phyloP scores from a whole-genome alignment of 2,329 filamentous ascomycete species.

The Hymenoscyphus linearis region DNA sequence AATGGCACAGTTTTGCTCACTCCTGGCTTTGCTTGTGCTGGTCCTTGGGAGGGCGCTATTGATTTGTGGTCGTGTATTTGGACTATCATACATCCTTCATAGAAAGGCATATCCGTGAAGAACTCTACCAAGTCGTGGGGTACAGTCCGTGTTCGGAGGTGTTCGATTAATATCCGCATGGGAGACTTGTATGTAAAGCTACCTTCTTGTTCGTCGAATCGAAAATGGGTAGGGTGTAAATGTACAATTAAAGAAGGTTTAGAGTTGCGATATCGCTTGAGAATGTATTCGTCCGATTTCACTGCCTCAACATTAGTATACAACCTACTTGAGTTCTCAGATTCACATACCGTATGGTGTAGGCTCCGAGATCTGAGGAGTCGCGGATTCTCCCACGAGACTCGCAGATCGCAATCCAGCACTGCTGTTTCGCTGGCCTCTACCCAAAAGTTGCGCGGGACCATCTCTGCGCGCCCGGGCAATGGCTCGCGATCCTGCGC shows the following conservation, averaged over 20 bases:
- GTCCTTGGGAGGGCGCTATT: slow-evolving; percentile 54
- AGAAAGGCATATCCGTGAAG: slow-evolving; percentile 73
- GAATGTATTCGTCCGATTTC: slow-evolving; percentile 68
- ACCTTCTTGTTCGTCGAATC: slow-evolving; percentile 90
- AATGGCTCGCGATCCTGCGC: slow-evolving; percentile 43
- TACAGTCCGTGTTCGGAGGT: slow-evolving; percentile 69
- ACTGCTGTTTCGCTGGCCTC: slow-evolving; percentile 45
- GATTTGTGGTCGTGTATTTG: slow-evolving; percentile 86
- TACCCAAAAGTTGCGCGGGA: slow-evolving; percentile 38
- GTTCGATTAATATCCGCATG: slow-evolving; percentile 74
- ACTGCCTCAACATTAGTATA: slow-evolving; percentile 44
- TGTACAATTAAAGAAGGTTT: slow-evolving; percentile 83
- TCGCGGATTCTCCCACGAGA: slow-evolving; percentile 39
- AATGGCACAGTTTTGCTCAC: slow-evolving; percentile 63
- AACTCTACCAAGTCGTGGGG: slow-evolving; percentile 86
- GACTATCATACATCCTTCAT: slow-evolving; percentile 92
- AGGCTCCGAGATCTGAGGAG: slow-evolving; percentile 38
- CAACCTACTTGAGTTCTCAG: slow-evolving; percentile 19
- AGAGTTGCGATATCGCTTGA: slow-evolving; percentile 69
- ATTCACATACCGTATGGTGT: slow-evolving; percentile 46
- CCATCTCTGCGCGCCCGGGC: slow-evolving; percentile 56
- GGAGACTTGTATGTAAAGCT: slow-evolving; percentile 90
- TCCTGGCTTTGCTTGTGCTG: slow-evolving; percentile 46
- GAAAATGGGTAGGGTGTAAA: slow-evolving; percentile 78
- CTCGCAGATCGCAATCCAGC: slow-evolving; percentile 45